These are phyloP conservation scores for Aspergillus chevalieri DNA, from an alignment of 2,329 filamentous ascomycete species.

Conservation along the genomic window DNA sequence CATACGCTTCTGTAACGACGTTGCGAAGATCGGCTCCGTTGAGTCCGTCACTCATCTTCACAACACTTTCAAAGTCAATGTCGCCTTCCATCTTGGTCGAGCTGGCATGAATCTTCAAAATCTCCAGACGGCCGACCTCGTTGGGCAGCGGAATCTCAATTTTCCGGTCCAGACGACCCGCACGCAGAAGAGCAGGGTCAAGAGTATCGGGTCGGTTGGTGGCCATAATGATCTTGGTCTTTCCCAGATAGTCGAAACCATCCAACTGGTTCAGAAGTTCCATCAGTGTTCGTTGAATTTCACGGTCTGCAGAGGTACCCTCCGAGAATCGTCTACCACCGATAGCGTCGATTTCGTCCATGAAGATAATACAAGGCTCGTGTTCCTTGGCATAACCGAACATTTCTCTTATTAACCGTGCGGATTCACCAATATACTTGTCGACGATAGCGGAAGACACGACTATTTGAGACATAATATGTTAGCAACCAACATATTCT, in stretches of 20 bases:
- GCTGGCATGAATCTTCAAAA: conserved; percentile 92
- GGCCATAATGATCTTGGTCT: conserved; percentile 99
- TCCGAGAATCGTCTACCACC: conserved; percentile 94
- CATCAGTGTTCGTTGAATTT: conserved; percentile 98
- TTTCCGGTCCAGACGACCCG: conserved; percentile 90
- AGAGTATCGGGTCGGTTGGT: conserved; percentile 96
- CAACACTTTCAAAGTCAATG: conserved; percentile 96
- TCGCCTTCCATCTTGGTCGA: conserved; percentile 87
- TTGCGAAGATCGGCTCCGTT: conserved; percentile 97
- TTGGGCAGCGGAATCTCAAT: conserved; percentile 97
- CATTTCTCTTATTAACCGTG: conserved; percentile 96
- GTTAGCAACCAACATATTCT: conserved; percentile 5
- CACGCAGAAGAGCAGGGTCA: conserved; percentile 85
- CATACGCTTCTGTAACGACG: conserved; percentile 96
- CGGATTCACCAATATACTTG: conserved; percentile 99
- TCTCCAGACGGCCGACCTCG: conserved; percentile 91
- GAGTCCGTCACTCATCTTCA: conserved; percentile 98
- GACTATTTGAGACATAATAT: conserved; percentile 48
- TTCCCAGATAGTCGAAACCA: conserved; percentile 97
- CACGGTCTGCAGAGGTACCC: conserved; percentile 92
- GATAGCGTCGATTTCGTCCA: conserved; percentile 99
- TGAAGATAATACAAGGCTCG: conserved; percentile 99
- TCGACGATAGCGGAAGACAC: conserved; percentile 98
- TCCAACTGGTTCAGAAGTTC: conserved; percentile 97
- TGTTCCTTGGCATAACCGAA: conserved; percentile 99